Conservation (phyloP, 23 red algal genomes). For the Gracilaria caudata region DNA sequence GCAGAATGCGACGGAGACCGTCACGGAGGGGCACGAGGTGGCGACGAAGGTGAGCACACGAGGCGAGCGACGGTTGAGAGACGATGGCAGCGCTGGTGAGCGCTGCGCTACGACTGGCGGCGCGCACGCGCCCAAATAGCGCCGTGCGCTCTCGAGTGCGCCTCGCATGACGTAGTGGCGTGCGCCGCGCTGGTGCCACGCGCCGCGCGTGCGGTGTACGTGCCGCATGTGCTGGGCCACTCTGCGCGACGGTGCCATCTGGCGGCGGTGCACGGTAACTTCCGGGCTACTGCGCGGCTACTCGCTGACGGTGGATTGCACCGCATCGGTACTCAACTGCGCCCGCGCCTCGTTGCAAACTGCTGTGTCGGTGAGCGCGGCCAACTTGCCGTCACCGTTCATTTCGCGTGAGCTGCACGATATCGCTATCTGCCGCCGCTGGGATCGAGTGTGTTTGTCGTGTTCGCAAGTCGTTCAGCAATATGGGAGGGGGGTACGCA, state of each 20-base stretch:
- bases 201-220: not conserved
- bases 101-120: not conserved
- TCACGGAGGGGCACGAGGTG: not conserved
- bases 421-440: not conserved
- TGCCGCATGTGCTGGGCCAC: not conserved
- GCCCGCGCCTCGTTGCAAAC: not conserved
- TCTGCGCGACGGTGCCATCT: not conserved
- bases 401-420: not conserved
- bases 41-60: not conserved
- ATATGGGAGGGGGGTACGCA: conserved; percentile 30
- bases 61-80: not conserved
- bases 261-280: not conserved
- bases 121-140: not conserved
- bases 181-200: not conserved
- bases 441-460: too few species aligned
- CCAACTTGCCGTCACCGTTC: not conserved
- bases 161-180: conserved; percentile 7
- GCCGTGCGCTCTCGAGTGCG: not conserved
- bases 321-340: not conserved
- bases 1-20: too few species aligned
- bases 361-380: not conserved
- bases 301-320: not conserved
- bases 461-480: not conserved
- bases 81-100: not conserved
- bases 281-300: not conserved